phyloP scores from a whole-genome alignment of 169 alveolate species.

The Eimeria falciformis region DNA sequence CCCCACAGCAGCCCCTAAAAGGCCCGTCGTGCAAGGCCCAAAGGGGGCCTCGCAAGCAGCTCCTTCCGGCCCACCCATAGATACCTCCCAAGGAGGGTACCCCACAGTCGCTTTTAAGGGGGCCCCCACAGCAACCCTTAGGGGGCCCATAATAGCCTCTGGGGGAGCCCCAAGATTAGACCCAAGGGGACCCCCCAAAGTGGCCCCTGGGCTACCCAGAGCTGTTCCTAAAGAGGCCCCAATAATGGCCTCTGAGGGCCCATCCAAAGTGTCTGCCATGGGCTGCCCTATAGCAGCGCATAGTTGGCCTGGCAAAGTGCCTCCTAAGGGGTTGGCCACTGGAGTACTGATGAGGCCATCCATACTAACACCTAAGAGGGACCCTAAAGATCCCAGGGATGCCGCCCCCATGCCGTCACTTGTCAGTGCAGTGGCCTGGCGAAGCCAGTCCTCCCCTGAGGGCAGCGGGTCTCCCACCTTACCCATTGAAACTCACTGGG shows the following conservation, averaged over 20 bases:
- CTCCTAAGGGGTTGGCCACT: no score
- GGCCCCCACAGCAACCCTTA: slow-evolving; percentile 10
- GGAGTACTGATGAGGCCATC: no score
- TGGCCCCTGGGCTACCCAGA: not conserved
- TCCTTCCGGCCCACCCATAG: not conserved
- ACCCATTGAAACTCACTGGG: not conserved
- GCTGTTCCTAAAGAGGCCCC: not conserved
- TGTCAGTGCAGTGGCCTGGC: not conserved
- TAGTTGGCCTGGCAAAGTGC: no score
- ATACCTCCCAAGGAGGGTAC: not conserved
- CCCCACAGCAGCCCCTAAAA: slow-evolving; percentile 18
- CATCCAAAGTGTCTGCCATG: not conserved
- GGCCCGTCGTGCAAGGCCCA: not conserved
- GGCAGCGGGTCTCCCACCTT: not conserved
- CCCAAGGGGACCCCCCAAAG: not conserved
- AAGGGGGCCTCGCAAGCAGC: slow-evolving; percentile 13
- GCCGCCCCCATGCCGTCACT: not conserved
- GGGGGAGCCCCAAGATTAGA: slow-evolving; percentile 1
- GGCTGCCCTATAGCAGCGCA: not conserved
- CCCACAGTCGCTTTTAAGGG: not conserved
- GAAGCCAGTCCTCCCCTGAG: not conserved
- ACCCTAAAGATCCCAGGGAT: not conserved
- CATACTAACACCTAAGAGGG: no score
- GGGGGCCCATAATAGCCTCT: no score
- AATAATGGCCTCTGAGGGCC: not conserved